Conservation (phyloP, 345 rosid species). For the Eucalyptus virginea region DNA sequence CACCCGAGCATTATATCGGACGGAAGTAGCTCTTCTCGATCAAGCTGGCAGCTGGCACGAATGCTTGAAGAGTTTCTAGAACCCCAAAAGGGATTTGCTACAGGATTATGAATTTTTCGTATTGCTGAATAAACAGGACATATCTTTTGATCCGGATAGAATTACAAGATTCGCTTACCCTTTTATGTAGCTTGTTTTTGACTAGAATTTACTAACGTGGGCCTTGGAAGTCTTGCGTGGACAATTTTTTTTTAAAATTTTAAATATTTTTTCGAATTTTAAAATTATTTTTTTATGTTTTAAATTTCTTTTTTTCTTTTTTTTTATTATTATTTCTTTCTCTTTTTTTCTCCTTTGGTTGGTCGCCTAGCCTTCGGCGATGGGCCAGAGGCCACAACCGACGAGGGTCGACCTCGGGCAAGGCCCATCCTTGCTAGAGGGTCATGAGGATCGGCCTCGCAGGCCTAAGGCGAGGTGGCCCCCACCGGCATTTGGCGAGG, state of each 20-base stretch:
- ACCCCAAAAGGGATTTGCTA: not conserved
- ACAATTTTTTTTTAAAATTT: too few relatives aligned
- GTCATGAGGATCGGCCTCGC: fast-evolving
- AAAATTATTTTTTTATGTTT: too few relatives aligned
- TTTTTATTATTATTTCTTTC: too few relatives aligned
- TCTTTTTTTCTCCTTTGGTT: too few relatives aligned
- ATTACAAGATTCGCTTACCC: not conserved
- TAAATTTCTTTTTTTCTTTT: too few relatives aligned
- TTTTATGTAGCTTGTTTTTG: not conserved
- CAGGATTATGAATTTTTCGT: not conserved
- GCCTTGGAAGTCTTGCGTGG: too few relatives aligned
- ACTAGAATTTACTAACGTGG: fast-evolving
- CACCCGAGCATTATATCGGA: not conserved
- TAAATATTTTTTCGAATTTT: fast-evolving
- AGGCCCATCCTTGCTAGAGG: fast-evolving
- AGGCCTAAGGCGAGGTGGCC: fast-evolving
- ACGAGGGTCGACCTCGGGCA: fast-evolving
- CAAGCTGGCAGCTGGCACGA: too few relatives aligned
- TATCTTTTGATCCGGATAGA: not conserved
- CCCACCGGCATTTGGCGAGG: fast-evolving
- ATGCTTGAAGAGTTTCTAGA: not conserved
- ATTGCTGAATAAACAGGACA: not conserved
- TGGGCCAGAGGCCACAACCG: fast-evolving
- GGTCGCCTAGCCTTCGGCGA: fast-evolving
- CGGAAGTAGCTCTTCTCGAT: not conserved